A percentile compares a stretch with the other conserved stretches of the same genome.
Evolutionary conservation across 371 early-diverging fungal species (phyloP).

Genomic region (Mortierella sp.): DNA sequence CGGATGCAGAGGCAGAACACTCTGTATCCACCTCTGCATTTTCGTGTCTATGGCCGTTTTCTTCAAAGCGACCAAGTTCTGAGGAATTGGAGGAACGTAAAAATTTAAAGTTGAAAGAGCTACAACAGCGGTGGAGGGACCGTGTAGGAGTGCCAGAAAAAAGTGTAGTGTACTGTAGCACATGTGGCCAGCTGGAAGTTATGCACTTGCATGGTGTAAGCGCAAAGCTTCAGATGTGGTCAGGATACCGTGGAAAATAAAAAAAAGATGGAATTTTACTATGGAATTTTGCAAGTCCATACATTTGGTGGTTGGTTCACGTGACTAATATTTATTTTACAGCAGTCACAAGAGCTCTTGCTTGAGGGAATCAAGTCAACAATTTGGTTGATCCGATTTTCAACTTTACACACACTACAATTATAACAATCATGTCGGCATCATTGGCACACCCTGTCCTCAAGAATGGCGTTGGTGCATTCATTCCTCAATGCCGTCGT

Average conservation of each 20-base stretch:
- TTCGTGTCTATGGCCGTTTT: conserved; percentile 16
- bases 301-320: not conserved
- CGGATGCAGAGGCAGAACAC: conserved; percentile 28
- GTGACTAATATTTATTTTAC: not conserved
- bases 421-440: conserved; percentile 27
- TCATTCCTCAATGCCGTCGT: conserved; percentile 84
- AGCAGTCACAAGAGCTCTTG: conserved; percentile 4
- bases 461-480: conserved; percentile 87
- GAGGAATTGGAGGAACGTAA: conserved; percentile 25
- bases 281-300: too few species aligned
- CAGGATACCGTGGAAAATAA: conserved; percentile 29
- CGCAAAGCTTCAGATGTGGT: conserved; percentile 41
- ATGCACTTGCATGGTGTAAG: conserved; percentile 52
- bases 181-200: conserved; percentile 48
- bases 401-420: not conserved
- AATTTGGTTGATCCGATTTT: conserved; percentile 4
- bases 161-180: conserved; percentile 26
- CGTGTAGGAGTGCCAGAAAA: conserved; percentile 36
- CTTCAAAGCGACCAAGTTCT: not conserved
- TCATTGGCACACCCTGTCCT: conserved; percentile 58
- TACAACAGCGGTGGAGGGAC: conserved; percentile 37
- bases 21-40: conserved; percentile 9
- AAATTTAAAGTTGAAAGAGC: conserved; percentile 25
- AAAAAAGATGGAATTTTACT: not conserved
- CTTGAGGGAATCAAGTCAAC: not conserved